Evolutionary conservation across 768 basidiomycete species (phyloP).

Genomic region (Psilocybe azurescens): DNA sequence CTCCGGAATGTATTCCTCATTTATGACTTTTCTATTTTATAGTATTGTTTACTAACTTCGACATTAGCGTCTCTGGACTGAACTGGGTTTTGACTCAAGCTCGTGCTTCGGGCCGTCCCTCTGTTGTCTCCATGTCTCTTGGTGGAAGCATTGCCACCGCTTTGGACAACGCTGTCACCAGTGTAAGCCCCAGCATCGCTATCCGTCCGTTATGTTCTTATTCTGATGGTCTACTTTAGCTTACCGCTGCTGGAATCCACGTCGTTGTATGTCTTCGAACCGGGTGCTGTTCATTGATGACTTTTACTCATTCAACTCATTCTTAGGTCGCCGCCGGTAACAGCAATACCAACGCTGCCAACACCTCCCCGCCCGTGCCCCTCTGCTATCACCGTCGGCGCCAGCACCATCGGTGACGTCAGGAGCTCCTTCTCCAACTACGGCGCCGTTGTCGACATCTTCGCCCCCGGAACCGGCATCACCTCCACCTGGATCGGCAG

Average conservation of each 20-base stretch:
- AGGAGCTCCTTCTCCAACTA: constrained; percentile 45
- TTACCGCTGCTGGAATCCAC: constrained; percentile 35
- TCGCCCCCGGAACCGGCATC: constrained; percentile 43
- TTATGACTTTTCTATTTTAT: not conserved
- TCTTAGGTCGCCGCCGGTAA: constrained; percentile 40
- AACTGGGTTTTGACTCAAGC: constrained; percentile 33
- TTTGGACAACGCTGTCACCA: constrained; percentile 37
- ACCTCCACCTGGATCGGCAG: constrained; percentile 35
- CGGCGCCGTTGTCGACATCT: constrained; percentile 46
- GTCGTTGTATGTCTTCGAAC: constrained; percentile 18
- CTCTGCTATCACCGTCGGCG: constrained; percentile 44
- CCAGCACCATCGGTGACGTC: constrained; percentile 38
- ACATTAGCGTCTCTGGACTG: constrained; percentile 34
- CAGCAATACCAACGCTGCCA: constrained; percentile 32
- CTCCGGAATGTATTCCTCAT: constrained; percentile 29
- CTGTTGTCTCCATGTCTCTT: constrained; percentile 41
- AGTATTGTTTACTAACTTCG: not conserved
- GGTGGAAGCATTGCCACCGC: constrained; percentile 33
- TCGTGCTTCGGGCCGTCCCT: constrained; percentile 29
- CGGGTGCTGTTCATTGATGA: too few relatives aligned
- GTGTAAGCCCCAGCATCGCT: constrained; percentile 16
- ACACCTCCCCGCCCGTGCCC: constrained; percentile 39
- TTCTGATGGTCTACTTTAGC: constrained; percentile 16
- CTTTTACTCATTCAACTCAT: too few relatives aligned
- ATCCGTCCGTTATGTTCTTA: not conserved